Percentiles rank a stretch among this genome's conserved stretches.
These are phyloP conservation scores for Anisodus acutangulus DNA, from an alignment of 257 asterid genomes.

Conservation along the genomic window DNA sequence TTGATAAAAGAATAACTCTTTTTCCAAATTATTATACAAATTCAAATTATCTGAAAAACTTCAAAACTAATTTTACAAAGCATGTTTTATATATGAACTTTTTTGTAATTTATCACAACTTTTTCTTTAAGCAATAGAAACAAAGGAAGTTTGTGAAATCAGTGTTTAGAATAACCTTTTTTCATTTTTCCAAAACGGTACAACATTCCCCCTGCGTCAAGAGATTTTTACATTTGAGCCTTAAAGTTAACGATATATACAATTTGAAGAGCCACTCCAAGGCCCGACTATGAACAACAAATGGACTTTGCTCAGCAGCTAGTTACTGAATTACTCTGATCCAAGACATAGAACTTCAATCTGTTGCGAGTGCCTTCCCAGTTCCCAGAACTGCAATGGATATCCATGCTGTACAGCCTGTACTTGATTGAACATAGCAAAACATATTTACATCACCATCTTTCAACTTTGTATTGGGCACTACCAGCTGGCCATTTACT, in stretches of 20 bases:
- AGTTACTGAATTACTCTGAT: not conserved
- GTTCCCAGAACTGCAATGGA: not conserved
- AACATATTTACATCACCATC: conserved; percentile 79
- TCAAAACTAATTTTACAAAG: not conserved
- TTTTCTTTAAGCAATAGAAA: not conserved
- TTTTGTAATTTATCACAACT: not conserved
- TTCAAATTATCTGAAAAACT: not conserved
- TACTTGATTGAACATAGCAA: not conserved
- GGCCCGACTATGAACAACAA: not conserved
- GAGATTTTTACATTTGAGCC: not conserved
- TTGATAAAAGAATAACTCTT: too few species aligned
- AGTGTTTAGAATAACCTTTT: not conserved
- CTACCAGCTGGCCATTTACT: conserved; percentile 79
- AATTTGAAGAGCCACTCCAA: conserved; percentile 19
- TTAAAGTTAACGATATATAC: conserved; percentile 6
- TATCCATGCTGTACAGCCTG: conserved; percentile 4
- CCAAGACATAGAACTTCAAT: not conserved
- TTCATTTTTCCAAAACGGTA: not conserved
- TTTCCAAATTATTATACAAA: not conserved
- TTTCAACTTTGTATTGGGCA: conserved; percentile 80
- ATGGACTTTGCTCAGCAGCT: conserved; percentile 1
- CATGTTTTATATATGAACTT: not conserved
- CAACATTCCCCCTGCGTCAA: not conserved
- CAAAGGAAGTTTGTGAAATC: conserved; percentile 5
- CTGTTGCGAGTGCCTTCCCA: not conserved